These are phyloP conservation scores for Epichloe uncinata DNA, from an alignment of 2,329 filamentous ascomycete genomes.

Conservation along the genomic window DNA sequence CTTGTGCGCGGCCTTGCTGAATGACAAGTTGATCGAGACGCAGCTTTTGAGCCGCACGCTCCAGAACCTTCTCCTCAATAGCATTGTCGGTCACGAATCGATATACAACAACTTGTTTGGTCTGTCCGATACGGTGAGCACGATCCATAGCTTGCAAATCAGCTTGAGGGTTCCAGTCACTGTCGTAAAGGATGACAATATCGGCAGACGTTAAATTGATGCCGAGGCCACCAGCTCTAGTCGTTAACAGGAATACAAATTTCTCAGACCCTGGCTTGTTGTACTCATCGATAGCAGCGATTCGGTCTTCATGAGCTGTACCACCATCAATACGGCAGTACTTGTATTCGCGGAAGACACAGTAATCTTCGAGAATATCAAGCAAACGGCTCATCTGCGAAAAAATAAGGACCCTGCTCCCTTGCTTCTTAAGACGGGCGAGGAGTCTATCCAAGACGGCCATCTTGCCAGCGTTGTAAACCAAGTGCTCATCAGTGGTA, in stretches of 20 bases:
- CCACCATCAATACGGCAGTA: conserved; percentile 97
- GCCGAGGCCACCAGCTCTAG: conserved; percentile 84
- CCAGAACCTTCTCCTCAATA: conserved; percentile 95
- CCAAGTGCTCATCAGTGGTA: conserved; percentile 90
- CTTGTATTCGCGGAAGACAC: conserved; percentile 84
- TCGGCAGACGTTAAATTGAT: conserved; percentile 95
- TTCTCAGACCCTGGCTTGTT: conserved; percentile 93
- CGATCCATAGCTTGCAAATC: conserved; percentile 98
- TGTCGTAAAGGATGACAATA: conserved; percentile 93
- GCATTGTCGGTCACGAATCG: conserved; percentile 96
- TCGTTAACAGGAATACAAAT: conserved; percentile 91
- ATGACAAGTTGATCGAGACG: conserved; percentile 95
- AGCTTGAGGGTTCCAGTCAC: conserved; percentile 97
- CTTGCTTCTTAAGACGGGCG: conserved; percentile 67
- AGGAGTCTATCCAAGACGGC: conserved; percentile 87
- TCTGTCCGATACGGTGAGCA: conserved; percentile 95
- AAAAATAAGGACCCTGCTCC: conserved; percentile 94
- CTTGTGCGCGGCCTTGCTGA: conserved; percentile 89
- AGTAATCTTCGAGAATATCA: conserved; percentile 97
- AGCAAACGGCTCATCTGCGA: conserved; percentile 97
- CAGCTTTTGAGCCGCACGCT: conserved; percentile 91
- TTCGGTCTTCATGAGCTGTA: conserved; percentile 94
- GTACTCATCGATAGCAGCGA: conserved; percentile 95
- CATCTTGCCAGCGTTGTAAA: conserved; percentile 96
- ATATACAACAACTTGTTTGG: conserved; percentile 94